phyloP scores from a whole-genome alignment of 2,329 filamentous ascomycete species.

The Beauveria bassiana region DNA sequence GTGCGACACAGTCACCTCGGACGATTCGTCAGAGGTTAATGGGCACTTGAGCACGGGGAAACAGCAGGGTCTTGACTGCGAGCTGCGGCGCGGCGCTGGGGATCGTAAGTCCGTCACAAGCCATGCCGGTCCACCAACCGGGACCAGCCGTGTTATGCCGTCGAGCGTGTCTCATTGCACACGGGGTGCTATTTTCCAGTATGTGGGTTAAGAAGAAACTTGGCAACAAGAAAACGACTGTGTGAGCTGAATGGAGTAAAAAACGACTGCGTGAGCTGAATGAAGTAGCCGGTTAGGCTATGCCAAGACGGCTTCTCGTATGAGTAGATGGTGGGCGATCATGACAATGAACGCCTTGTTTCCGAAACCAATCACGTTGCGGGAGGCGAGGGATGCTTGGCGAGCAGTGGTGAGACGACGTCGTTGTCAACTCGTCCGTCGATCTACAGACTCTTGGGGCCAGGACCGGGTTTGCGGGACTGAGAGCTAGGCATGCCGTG shows the following conservation, averaged over 20 bases:
- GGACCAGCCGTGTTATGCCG: not conserved
- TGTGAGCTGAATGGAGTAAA: not conserved
- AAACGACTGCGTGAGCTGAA: not conserved
- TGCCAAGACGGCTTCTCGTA: not conserved
- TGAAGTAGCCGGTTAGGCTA: not conserved
- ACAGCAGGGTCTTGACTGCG: not conserved
- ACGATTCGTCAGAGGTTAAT: not conserved
- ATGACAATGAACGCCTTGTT: not conserved
- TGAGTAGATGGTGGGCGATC: not conserved
- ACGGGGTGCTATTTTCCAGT: not conserved
- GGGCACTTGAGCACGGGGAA: not conserved
- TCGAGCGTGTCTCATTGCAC: not conserved
- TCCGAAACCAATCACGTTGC: not conserved
- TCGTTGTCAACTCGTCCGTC: not conserved
- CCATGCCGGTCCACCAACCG: not conserved
- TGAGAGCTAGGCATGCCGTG: not conserved
- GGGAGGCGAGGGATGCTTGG: not conserved
- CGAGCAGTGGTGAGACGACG: not conserved
- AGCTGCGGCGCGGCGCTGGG: not conserved
- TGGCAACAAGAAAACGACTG: not conserved
- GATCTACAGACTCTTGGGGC: not conserved
- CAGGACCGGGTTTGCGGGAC: not conserved
- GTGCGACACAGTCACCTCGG: not conserved
- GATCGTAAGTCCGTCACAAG: not conserved
- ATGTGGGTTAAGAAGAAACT: too few relatives aligned